Conservation (phyloP, 345 rosid species). For the Xanthoceras sorbifolium region DNA sequence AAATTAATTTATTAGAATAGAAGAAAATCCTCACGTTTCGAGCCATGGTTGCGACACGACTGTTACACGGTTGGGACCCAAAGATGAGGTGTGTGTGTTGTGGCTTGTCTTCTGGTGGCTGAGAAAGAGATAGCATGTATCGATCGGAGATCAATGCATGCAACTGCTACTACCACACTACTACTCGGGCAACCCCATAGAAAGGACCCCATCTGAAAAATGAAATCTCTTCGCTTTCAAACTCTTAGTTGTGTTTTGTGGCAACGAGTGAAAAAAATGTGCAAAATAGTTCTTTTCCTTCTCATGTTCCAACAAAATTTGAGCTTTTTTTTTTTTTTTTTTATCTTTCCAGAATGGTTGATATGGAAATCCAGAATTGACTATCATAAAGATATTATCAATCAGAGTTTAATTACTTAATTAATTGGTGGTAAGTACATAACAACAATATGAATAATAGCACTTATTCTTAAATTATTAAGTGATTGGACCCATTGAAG, state of each 20-base stretch:
- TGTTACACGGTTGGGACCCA: conserved; percentile 16
- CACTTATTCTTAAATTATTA: conserved; percentile 8
- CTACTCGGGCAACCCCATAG: background rate
- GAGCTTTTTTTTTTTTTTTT: background rate
- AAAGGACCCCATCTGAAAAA: background rate
- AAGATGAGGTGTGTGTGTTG: background rate
- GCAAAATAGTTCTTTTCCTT: too few relatives aligned
- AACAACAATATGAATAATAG: background rate
- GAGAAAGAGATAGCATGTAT: background rate
- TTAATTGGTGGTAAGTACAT: too few relatives aligned
- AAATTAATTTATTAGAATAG: conserved; percentile 9
- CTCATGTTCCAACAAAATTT: too few relatives aligned
- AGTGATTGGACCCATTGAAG: conserved; percentile 17
- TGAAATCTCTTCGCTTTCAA: background rate
- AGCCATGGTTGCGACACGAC: conserved; percentile 2
- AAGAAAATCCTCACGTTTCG: conserved; percentile 7
- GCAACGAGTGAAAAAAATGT: background rate
- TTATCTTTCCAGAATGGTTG: too few relatives aligned
- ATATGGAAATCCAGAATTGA: too few relatives aligned
- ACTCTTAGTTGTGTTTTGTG: background rate
- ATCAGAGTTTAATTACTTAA: too few relatives aligned
- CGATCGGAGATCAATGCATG: background rate
- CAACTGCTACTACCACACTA: conserved; percentile 14
- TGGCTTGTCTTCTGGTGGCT: background rate
- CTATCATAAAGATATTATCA: too few relatives aligned